Evolutionary conservation across 2,329 filamentous ascomycete species (phyloP).

Genomic region (Magnaporthales sp.): DNA sequence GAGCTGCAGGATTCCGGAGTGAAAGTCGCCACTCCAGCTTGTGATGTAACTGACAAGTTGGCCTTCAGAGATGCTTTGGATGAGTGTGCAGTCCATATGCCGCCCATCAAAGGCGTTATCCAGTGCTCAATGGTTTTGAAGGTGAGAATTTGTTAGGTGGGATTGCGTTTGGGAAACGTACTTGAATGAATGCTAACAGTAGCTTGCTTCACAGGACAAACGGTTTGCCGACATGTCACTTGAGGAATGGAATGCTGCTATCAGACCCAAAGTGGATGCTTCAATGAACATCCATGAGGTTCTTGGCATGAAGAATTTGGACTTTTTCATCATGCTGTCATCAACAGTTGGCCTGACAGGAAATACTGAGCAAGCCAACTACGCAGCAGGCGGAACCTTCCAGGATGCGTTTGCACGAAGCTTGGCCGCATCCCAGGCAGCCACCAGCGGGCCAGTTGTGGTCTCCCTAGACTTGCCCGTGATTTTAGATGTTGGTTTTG

Average conservation of each 20-base stretch:
- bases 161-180: not conserved
- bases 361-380: constrained; percentile 26
- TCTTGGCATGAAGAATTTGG: constrained; percentile 10
- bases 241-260: constrained; percentile 2
- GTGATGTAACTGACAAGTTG: not conserved
- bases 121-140: constrained; percentile 21
- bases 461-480: constrained; percentile 5
- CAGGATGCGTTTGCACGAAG: constrained; percentile 15
- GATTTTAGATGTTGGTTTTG: constrained; percentile 6
- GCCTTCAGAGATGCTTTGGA: not conserved
- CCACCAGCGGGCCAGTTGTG: not conserved
- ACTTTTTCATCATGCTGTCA: constrained; percentile 32
- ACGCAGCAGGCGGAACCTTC: constrained; percentile 28
- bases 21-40: not conserved
- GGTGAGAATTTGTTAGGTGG: not conserved
- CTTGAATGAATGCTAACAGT: not conserved
- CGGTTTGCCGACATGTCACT: constrained; percentile 4
- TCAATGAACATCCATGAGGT: constrained; percentile 15
- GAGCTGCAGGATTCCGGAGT: constrained; percentile 7
- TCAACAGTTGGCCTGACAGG: constrained; percentile 28
- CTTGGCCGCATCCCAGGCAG: not conserved
- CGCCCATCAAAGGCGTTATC: constrained; percentile 23
- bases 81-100: constrained; percentile 3
- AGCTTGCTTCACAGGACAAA: not conserved
- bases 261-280: constrained; percentile 9